phyloP scores from a whole-genome alignment of 1,284 basidiomycete species.

The Leccinum ponderosum region DNA sequence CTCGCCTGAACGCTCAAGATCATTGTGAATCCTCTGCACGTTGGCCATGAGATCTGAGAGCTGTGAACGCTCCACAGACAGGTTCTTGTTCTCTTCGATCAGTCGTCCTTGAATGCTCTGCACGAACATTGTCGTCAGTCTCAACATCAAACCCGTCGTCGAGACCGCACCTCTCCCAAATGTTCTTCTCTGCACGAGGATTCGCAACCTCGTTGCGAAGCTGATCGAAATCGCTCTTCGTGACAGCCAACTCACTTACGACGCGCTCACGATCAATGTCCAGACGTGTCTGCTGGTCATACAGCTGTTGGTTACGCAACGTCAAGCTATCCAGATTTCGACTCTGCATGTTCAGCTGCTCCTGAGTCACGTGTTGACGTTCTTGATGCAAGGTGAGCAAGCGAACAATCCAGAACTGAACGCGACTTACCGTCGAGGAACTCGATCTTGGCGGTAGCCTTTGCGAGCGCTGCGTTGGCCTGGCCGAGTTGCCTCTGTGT shows the following conservation, averaged over 20 bases:
- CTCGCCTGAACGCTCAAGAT: constrained; percentile 79
- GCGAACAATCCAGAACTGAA: background rate
- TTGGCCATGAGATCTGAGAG: constrained; percentile 86
- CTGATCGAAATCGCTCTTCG: constrained; percentile 64
- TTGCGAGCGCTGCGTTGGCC: constrained; percentile 70
- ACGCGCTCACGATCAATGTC: constrained; percentile 68
- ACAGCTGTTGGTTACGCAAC: constrained; percentile 67
- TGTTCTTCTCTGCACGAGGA: constrained; percentile 87
- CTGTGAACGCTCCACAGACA: constrained; percentile 80
- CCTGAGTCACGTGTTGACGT: constrained; percentile 64
- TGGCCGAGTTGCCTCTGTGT: constrained; percentile 70
- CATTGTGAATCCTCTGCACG: constrained; percentile 87
- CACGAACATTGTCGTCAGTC: constrained; percentile 3
- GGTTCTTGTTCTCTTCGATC: constrained; percentile 80
- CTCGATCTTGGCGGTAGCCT: constrained; percentile 78
- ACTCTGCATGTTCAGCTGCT: constrained; percentile 55
- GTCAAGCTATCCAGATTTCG: constrained; percentile 62
- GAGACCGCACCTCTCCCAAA: constrained; percentile 52
- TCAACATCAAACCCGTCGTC: background rate
- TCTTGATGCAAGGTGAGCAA: constrained; percentile 41
- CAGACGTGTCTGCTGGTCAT: constrained; percentile 63
- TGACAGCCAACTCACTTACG: constrained; percentile 61
- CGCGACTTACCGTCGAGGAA: constrained; percentile 63
- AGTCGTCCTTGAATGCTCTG: constrained; percentile 78
- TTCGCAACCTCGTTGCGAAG: constrained; percentile 84